These are phyloP conservation scores for Periconia sp. DNA, from an alignment of 2,329 filamentous ascomycete genomes.

Conservation along the genomic window DNA sequence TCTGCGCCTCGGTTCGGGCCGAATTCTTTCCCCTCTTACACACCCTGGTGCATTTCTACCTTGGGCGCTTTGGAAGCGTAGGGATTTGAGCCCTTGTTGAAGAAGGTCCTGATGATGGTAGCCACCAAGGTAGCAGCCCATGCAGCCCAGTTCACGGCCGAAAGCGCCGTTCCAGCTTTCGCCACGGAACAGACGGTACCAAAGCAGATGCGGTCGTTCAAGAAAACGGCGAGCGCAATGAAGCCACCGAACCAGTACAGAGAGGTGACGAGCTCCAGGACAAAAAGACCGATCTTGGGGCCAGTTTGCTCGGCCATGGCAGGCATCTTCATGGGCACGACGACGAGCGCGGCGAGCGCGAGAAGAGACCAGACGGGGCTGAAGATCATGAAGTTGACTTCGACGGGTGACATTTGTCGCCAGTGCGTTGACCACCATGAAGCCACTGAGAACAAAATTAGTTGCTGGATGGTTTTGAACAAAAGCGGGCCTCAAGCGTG, in stretches of 20 bases:
- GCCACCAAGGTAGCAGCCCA: slow-evolving; percentile 46
- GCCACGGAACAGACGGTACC: slow-evolving; percentile 59
- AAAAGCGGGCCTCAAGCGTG: background rate
- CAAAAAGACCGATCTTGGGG: slow-evolving; percentile 62
- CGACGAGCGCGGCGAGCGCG: slow-evolving; percentile 66
- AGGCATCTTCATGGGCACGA: slow-evolving; percentile 64
- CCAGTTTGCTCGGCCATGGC: slow-evolving; percentile 48
- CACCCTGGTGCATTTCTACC: slow-evolving; percentile 46
- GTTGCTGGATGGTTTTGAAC: slow-evolving; percentile 6
- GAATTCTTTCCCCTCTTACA: slow-evolving; percentile 21
- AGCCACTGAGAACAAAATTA: slow-evolving; percentile 52
- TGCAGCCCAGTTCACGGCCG: slow-evolving; percentile 63
- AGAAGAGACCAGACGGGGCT: slow-evolving; percentile 71
- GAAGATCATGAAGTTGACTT: slow-evolving; percentile 80
- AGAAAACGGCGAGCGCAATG: slow-evolving; percentile 70
- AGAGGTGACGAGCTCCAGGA: slow-evolving; percentile 70
- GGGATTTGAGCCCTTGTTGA: slow-evolving; percentile 11
- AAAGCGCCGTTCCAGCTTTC: slow-evolving; percentile 67
- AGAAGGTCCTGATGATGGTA: slow-evolving; percentile 31
- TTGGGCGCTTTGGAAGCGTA: slow-evolving; percentile 20
- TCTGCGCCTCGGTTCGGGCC: background rate
- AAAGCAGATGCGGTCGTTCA: slow-evolving; percentile 61
- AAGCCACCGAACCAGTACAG: slow-evolving; percentile 91
- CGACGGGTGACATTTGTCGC: slow-evolving; percentile 54
- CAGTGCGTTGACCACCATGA: slow-evolving; percentile 56